These are phyloP conservation scores for Aspergillus pseudotamarii DNA, from an alignment of 2,329 filamentous ascomycete species.

Conservation along the genomic window DNA sequence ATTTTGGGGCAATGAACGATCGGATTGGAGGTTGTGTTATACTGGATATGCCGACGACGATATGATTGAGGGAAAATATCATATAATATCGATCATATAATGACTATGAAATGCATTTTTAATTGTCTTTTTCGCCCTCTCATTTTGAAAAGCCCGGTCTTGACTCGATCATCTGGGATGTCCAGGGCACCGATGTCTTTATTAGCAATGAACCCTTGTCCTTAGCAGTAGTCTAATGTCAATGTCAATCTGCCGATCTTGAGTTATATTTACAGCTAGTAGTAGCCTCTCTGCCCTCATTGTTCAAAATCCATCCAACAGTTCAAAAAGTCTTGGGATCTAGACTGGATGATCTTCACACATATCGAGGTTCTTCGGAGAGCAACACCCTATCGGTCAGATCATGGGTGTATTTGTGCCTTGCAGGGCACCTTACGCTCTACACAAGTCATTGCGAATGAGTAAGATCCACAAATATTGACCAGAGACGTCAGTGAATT, in stretches of 20 bases:
- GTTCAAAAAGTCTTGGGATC: background rate
- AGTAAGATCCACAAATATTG: background rate
- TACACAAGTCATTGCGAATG: background rate
- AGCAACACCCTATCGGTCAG: background rate
- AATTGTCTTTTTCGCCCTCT: background rate
- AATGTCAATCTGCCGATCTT: background rate
- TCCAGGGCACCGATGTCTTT: background rate
- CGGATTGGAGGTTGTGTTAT: slow-evolving; percentile 40
- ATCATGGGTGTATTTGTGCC: background rate
- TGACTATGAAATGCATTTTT: background rate
- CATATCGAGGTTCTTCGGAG: background rate
- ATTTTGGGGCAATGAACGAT: slow-evolving; percentile 35
- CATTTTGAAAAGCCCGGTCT: background rate
- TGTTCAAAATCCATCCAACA: too few relatives aligned
- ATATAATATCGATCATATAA: background rate
- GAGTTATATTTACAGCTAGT: background rate
- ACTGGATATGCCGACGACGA: background rate
- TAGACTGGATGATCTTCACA: background rate
- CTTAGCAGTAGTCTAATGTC: background rate
- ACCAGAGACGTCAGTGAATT: background rate
- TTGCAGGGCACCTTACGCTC: background rate
- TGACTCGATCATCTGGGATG: background rate
- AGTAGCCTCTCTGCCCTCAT: background rate
- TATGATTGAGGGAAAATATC: background rate
- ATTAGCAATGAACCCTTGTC: background rate